Evolutionary conservation across 169 alveolate genomes (phyloP), one percentile per base, ranked within the genome.

Genomic region (Plasmodium billcollinsi): DNA sequence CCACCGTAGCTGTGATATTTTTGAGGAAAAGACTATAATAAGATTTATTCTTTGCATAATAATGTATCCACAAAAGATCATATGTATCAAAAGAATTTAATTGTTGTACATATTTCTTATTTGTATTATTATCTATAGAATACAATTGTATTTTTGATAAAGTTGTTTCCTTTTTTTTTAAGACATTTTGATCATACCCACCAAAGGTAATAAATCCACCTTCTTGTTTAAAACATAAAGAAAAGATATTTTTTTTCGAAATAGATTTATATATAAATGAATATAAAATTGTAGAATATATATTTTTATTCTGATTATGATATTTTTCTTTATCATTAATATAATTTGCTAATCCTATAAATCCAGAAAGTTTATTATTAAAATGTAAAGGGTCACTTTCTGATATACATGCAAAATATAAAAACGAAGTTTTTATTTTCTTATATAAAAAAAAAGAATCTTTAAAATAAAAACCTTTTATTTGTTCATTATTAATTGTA

Each of bases 181-280:
- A 52, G 1, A 61, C 56, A 20, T 18, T 47, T 47, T 78, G 5
- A 7, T 66, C 67, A 50, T 47, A 18, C 9, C 89, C 89, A 29
- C 89, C 89, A 70, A 78, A 78, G 7, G 89, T 26, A 18, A 59
- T 47, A 50, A 78, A 50, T 14, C 89, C 89, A 8, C 89, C 76
- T 24, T 18, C 47, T 49, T 78, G 72, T 29, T 65, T 43, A 20
- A 78, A 78, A 21, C 89, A 78, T 47, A 78, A 65, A 8, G 54
- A 69, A 63, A 78, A 78, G 11, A 78, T 18, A 59, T 78, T 78
- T 58, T 66, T 78, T 47, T 78, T 78, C 7, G 89, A 78, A 3
- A 8, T 3, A 0, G 89, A 78, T 21, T 65, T 78, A 20, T 24
- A 59, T 29, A 78, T 56, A 39, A 65, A 66, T 12, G 78, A 18